Percentiles rank a stretch among this genome's conserved stretches.
Evolutionary conservation across 805 yeast species (phyloP).

Genomic region (Metschnikowia corniflorae): DNA sequence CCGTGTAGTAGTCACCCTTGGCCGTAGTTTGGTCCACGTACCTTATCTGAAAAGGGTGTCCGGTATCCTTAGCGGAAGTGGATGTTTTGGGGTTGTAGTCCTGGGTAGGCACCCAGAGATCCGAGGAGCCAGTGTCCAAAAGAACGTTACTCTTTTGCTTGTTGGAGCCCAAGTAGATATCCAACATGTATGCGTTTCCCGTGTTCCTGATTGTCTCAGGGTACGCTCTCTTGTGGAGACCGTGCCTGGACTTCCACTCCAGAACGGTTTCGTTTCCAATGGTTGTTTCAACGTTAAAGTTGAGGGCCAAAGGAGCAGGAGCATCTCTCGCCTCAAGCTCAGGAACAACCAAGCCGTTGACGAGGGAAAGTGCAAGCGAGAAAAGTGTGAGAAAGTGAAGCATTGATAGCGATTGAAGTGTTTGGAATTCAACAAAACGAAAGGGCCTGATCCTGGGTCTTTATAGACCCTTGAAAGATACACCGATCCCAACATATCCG

Average conservation of each 20-base stretch:
- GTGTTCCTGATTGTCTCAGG: constrained; percentile 1
- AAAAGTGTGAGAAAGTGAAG: constrained; percentile 6
- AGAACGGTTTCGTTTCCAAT: constrained; percentile 2
- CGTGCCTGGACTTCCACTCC: constrained; percentile 5
- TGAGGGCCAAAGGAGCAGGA: constrained; percentile 12
- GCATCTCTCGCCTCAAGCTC: constrained; percentile 7
- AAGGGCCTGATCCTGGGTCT: constrained; percentile 1
- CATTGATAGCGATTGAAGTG: not conserved
- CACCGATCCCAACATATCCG: not conserved
- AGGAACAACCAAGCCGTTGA: constrained; percentile 9
- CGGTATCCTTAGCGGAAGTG: constrained; percentile 6
- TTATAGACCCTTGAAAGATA: not conserved
- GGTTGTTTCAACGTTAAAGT: constrained; percentile 9
- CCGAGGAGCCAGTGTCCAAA: constrained; percentile 43
- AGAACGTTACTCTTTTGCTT: constrained; percentile 27
- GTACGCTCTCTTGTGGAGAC: constrained; percentile 3
- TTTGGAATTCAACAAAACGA: constrained; percentile 6
- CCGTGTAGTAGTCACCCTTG: constrained; percentile 10
- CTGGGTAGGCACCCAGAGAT: constrained; percentile 31
- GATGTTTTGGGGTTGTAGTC: constrained; percentile 3
- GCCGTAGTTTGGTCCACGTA: constrained; percentile 11
- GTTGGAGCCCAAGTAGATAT: constrained; percentile 24
- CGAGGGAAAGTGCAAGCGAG: constrained; percentile 9
- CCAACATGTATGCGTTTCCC: constrained; percentile 2
- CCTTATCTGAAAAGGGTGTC: constrained; percentile 7